phyloP scores from a whole-genome alignment of 495 filamentous ascomycete genomes.

The Filosporella fistucella region DNA sequence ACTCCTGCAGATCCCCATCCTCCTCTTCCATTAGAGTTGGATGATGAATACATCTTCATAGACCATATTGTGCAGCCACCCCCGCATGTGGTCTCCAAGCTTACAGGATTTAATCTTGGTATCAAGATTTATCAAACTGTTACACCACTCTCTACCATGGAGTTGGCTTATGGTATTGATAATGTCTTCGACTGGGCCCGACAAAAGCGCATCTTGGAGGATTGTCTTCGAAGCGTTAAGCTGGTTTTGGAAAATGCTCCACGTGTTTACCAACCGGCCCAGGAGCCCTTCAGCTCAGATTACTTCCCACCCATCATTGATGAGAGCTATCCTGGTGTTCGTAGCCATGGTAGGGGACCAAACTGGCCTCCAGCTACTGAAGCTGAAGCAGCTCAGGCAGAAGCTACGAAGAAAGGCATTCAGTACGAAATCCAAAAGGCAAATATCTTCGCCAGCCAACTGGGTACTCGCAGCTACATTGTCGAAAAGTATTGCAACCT shows the following conservation, averaged over 20 bases:
- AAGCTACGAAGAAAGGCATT: constrained; percentile 26
- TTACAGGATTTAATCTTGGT: constrained; percentile 75
- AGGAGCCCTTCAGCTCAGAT: constrained; percentile 11
- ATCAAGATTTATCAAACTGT: constrained; percentile 69
- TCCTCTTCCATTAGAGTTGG: constrained; percentile 71
- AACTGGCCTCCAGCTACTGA: neutral
- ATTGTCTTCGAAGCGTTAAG: constrained; percentile 57
- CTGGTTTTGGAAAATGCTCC: constrained; percentile 55
- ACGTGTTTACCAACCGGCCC: constrained; percentile 15
- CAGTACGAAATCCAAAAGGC: constrained; percentile 85
- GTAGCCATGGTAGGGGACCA: constrained; percentile 7
- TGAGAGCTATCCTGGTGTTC: constrained; percentile 4
- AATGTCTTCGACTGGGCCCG: constrained; percentile 67
- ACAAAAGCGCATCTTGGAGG: constrained; percentile 59
- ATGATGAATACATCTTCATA: constrained; percentile 70
- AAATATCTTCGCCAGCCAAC: constrained; percentile 72
- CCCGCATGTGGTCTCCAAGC: constrained; percentile 50
- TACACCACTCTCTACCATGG: constrained; percentile 60
- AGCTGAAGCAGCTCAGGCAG: neutral
- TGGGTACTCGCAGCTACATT: constrained; percentile 73
- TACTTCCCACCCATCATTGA: constrained; percentile 14
- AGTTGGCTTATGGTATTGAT: constrained; percentile 68
- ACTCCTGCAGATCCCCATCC: constrained; percentile 73
- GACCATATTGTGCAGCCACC: constrained; percentile 62
- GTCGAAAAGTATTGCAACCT: constrained; percentile 66